Evolutionary conservation across 1,284 basidiomycete species (phyloP).

Genomic region (Ganoderma resinaceum): DNA sequence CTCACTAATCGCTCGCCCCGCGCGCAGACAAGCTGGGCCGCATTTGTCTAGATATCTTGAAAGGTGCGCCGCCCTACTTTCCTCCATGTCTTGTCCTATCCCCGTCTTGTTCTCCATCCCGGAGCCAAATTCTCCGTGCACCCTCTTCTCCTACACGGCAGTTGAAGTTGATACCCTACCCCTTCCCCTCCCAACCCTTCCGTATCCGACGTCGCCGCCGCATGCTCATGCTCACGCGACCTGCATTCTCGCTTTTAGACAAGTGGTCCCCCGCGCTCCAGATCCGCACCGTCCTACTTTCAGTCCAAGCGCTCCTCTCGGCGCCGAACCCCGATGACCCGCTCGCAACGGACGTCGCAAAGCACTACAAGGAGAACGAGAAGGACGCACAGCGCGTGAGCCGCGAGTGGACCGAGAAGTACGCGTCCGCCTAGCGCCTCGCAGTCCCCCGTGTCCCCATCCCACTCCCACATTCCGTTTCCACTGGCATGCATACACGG

Average conservation of each 20-base stretch:
- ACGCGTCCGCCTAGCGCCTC: constrained; percentile 52
- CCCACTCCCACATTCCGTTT: not conserved
- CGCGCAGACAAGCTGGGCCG: constrained; percentile 92
- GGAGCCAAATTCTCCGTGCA: not conserved
- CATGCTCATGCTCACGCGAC: constrained; percentile 11
- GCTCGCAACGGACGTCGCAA: constrained; percentile 97
- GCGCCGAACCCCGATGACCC: constrained; percentile 99
- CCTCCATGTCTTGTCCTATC: not conserved
- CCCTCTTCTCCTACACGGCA: not conserved
- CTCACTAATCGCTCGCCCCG: constrained; percentile 8
- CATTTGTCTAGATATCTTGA: constrained; percentile 98
- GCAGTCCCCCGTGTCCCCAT: not conserved
- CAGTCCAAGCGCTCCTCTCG: constrained; percentile 94
- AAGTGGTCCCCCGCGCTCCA: constrained; percentile 99
- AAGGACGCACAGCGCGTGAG: constrained; percentile 90
- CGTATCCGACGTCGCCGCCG: not conserved
- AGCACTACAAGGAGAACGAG: constrained; percentile 99
- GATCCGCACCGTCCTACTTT: constrained; percentile 96
- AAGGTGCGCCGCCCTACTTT: constrained; percentile 60
- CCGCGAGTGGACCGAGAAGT: constrained; percentile 91
- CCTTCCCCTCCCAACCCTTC: not conserved
- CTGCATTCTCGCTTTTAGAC: constrained; percentile 56
- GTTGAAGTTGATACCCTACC: not conserved
- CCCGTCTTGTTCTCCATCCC: not conserved
- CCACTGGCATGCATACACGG: too few species aligned